Evolutionary conservation across 306 rosid species (phyloP), one percentile per base, ranked within the genome.

Genomic region (Vigna unguiculata): DNA sequence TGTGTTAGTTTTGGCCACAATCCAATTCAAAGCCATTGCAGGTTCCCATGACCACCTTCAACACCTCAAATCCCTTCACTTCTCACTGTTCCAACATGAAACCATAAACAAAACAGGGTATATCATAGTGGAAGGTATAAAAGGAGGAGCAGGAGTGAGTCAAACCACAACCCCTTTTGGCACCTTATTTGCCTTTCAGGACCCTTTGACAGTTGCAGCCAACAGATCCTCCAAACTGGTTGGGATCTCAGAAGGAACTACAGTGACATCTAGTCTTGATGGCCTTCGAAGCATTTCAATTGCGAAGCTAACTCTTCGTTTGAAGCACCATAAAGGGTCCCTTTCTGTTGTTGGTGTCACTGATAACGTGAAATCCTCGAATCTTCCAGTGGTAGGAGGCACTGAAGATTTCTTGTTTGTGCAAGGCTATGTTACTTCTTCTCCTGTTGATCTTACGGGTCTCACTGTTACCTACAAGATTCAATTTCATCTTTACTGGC

Each of bases 401-500:
- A 91, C 96, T 0, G 93, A 86, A 0, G 95, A 89, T 68, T 93
- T 91, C 83, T 7, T 82, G 88, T 88, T 93, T 41, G 98, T 88
- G 34, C 95, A 93, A 72, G 98, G 95, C 45, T 86, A 86, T 47
- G 71, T 91, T 36, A 91, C 90, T 0, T 77, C 96, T 32, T 89
- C 95, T 21, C 96, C 91, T 0, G 88, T 93, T 52, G 65, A 84
- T 85, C 84, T 89, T 21, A 78, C 24, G 63, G 93, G 95, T 47
- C 6, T 77, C 16, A 88, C 89, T 0, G 91, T 93, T 72, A 72
- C 62, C 48, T 91, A 89, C 79, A 93, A 88, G 91, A 64, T 93
- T 28, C 86, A 82, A 21, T 89, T 91, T 86, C 95, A 89, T 78
- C 85, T 93, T 4, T 93, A 91, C 46, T 93, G 95, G 97, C 98